Evolutionary conservation across 1,139 yeast genomes (phyloP).

Genomic region (Yamadazyma dushanensis): DNA sequence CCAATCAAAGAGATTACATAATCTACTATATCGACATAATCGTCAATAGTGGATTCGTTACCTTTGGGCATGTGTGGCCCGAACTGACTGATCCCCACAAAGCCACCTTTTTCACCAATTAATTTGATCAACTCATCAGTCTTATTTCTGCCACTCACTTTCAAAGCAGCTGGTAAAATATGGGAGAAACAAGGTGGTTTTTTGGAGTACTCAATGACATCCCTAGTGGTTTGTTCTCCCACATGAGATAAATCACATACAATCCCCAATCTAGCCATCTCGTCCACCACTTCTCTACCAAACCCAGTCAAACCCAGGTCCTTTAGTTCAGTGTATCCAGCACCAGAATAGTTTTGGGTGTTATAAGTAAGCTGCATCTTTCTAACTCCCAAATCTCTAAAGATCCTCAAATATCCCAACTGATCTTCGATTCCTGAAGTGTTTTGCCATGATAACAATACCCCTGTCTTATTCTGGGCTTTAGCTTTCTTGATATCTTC

Average conservation of each 20-base stretch:
- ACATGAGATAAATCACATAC: constrained; percentile 55
- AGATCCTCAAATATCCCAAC: constrained; percentile 15
- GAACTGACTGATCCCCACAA: constrained; percentile 16
- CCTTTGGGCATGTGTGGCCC: constrained; percentile 18
- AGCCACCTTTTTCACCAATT: constrained; percentile 16
- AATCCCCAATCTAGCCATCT: constrained; percentile 56
- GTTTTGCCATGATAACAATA: constrained; percentile 17
- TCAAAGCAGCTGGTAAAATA: constrained; percentile 13
- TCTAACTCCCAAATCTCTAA: constrained; percentile 17
- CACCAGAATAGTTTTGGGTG: constrained; percentile 17
- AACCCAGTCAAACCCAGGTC: constrained; percentile 45
- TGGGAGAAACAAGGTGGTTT: constrained; percentile 55
- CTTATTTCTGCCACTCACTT: constrained; percentile 15
- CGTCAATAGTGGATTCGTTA: constrained; percentile 17
- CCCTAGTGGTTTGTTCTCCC: constrained; percentile 48
- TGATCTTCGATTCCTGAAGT: constrained; percentile 18
- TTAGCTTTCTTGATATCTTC: constrained; percentile 15
- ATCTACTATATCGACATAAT: constrained; percentile 16
- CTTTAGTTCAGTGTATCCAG: constrained; percentile 29
- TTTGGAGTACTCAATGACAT: constrained; percentile 37
- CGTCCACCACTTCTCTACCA: constrained; percentile 41
- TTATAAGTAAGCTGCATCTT: constrained; percentile 17
- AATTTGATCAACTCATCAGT: constrained; percentile 14
- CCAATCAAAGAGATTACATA: constrained; percentile 15
- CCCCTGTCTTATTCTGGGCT: constrained; percentile 14